Base-by-base conservation (phyloP, 1,284 basidiomycete genomes). In the Stygiomarasmius scandens region DNA sequence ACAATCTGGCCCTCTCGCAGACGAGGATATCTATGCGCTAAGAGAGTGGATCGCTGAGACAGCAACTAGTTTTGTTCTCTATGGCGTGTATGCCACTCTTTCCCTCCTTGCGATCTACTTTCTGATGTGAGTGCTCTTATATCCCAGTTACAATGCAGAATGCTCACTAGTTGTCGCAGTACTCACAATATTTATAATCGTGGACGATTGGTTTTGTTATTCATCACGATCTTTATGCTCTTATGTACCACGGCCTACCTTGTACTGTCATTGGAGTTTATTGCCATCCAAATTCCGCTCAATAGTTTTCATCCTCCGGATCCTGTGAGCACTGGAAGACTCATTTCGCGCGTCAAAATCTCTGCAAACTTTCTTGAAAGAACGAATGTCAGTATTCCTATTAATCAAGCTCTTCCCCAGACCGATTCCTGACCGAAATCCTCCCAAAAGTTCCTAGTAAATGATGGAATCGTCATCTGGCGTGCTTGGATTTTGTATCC, bases 401-500 rank as follows among this genome's bases (percentile, higher is more conserved):
- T 36, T 16, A 29, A 19, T 5, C 27, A 11, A 11, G 8, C 29
- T 29, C 29, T n/a, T 34, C 9, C n/a, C 22, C 8, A 8, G 8
- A 34, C 8, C 20, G 22, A 45, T 19, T 45, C n/a, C n/a, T 45
- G 16, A 9, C 9, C 19, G 32, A 14, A 50, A n/a, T n/a, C n/a
- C n/a, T n/a, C n/a, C n/a, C n/a, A n/a, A n/a, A n/a, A n/a, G 49
- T 50, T 50, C 19, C 19, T 50, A 10, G 23, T 50, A 14, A 50
- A 50, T 34, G 49, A 50, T 34, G 27, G 49, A 22, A 50, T 50
- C 2, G 49, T 50, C 22, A n/a, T 50, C 27, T 50, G 49, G 49
- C 49, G 49, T 50, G 49, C 49, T 29, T 50, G 49, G 49, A 50
- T 50, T 32, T 50, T 50, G 27, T 50, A 2, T 19, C 49, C 49